Base-by-base conservation (phyloP, 345 rosid species). In the Lepidium africanum region DNA sequence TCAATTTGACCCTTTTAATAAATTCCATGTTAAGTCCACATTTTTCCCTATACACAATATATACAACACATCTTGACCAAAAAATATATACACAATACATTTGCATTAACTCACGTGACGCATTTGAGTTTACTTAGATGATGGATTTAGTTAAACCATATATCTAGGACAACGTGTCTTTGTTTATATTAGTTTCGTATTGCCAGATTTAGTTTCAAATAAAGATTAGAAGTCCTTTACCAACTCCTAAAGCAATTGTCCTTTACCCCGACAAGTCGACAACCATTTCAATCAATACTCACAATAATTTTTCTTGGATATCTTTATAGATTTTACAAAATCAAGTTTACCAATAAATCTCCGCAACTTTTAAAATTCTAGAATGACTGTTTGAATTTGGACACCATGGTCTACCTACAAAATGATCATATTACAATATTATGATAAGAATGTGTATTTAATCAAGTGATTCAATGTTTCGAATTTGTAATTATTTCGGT, bases 171-270 rank as follows among this genome's bases (percentile, higher is more conserved):
- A 13, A 15, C 6, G 12, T 61, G 23, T 56, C 35, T 10, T 1
- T 39, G 57, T 17, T 12, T 13, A 27, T 27, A 27, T 4, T 27
- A 27, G 4, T 27, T 27, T 27, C 32, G 32, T 27, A 27, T 33
- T 19, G n/a, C 5, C 6, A 70, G 51, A 59, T 51, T 70, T 61
- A 23, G 38, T 63, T 65, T 30, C 45, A 50, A 43, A 55, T 49
- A 37, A 55, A 41, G 6, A 27, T 4, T 27, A 27, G 5, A 27
- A 38, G 59, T 64, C 43, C 59, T 74, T 74, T 67, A 59, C 69
- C 62, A 74, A 67, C 68, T 74, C 67, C 57, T 45, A 66, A 74
- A 74, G 77, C 73, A 59, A 67, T 58, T 59, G 77, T 60, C 67
- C 66, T 74, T 74, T 67, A 67, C 73, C 68, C 73, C 68, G 77